Base-by-base conservation (phyloP, 2,329 filamentous ascomycete genomes). In the Xenosphaeropsis pyriputrescens region DNA sequence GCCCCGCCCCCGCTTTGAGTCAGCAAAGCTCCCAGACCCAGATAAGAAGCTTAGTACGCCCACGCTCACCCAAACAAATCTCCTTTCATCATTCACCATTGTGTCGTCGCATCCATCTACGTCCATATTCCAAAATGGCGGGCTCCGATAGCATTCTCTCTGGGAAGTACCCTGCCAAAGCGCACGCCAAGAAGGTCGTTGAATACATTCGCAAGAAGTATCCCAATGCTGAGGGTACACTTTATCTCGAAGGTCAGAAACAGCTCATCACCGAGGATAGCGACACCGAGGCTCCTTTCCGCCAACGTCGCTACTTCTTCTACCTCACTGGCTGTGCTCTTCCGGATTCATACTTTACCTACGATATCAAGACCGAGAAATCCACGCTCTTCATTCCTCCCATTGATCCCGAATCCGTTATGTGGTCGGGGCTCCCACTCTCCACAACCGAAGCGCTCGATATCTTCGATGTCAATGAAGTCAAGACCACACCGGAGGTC, bases 321-420 rank as follows among this genome's bases (percentile, higher is more conserved):
- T 98, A 98, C 60, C 68, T 96, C 33, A 89, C 85, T 17, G 91
- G 91, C 49, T 93, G 78, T 53, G 47, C 77, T 44, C 68, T 93
- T 19, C 72, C 88, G 41, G 86, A 95, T 58, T 80, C 80, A 50
- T 78, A 79, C 55, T 72, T 85, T 42, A 71, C 79, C 40, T 94
- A 95, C 64, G 79, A 94, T 46, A 79, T 93, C 41, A 65, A 71
- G 34, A 68, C 73, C 35, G 70, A 76, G 46, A 75, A 76, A 49
- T 72, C 88, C 31, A 93, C 79, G 2, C 75, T 98, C 35, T 98
- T 88, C 63, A 89, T 98, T 50, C 89, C 91, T 2, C 83, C 86
- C 13, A 72, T 88, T 50, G 78, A 94, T 49, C 73, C 85, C n/a
- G 83, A 91, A 32, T 78, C 77, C 39, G 86, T 96, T 41, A 85